Evolutionary conservation across 352 stramenopile species (phyloP).

Genomic region (Bremia lactucae): DNA sequence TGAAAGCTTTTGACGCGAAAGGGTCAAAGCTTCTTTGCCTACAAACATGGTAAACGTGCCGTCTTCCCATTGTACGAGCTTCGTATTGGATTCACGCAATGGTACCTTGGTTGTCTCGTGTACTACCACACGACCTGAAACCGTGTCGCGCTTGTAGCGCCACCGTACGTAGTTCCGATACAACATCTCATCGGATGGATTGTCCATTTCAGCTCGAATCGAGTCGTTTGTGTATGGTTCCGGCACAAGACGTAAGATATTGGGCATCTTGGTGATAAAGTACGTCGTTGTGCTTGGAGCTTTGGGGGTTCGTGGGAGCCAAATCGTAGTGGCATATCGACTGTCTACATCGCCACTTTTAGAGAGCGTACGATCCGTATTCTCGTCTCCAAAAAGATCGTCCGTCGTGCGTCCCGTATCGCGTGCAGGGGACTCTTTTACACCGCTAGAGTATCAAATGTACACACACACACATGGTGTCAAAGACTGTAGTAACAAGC

Average conservation of each 20-base stretch:
- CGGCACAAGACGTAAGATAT: conserved; percentile 72
- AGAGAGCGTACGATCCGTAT: conserved; percentile 15
- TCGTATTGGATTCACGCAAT: conserved; percentile 66
- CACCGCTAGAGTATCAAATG: conserved; percentile 39
- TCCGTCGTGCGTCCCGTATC: conserved; percentile 41
- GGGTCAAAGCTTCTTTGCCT: conserved; percentile 65
- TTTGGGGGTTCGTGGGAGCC: conserved; percentile 69
- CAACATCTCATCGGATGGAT: conserved; percentile 72
- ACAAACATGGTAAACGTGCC: conserved; percentile 82
- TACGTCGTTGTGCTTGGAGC: conserved; percentile 43
- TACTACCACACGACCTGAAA: conserved; percentile 45
- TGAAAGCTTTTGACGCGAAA: conserved; percentile 77
- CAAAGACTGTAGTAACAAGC: conserved; percentile 1
- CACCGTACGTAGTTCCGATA: conserved; percentile 84
- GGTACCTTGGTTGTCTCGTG: conserved; percentile 49
- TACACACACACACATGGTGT: too few species aligned
- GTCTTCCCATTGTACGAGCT: conserved; percentile 82
- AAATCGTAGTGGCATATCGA: conserved; percentile 43
- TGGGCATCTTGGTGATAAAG: conserved; percentile 79
- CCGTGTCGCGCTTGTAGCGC: conserved; percentile 56
- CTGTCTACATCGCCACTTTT: conserved; percentile 21
- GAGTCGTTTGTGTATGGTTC: conserved; percentile 65
- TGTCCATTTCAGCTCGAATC: conserved; percentile 73
- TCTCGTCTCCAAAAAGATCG: conserved; percentile 38
- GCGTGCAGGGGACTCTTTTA: conserved; percentile 73